These are phyloP conservation scores for Coniosporium tulheliwenetii DNA, from an alignment of 2,329 filamentous ascomycete species.

Conservation along the genomic window DNA sequence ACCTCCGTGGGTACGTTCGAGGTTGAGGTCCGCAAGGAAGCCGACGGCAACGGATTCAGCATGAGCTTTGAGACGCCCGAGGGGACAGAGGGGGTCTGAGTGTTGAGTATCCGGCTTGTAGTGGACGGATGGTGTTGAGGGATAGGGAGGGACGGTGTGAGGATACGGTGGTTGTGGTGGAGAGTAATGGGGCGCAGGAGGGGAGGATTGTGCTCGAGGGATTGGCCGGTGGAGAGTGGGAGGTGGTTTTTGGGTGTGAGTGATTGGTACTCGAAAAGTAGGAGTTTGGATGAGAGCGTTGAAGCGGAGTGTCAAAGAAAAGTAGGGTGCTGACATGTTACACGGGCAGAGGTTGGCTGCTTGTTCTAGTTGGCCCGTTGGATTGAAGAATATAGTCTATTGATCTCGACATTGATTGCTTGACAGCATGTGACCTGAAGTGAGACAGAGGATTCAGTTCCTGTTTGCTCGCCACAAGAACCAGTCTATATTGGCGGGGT, in stretches of 20 bases:
- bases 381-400: too few relatives aligned
- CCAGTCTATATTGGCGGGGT: too few relatives aligned
- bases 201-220: slow-evolving; percentile 5
- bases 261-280: neutral
- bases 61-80: slow-evolving; percentile 15
- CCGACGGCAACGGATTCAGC: slow-evolving; percentile 5
- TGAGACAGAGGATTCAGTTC: too few relatives aligned
- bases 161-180: slow-evolving; percentile 3
- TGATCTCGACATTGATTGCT: too few relatives aligned
- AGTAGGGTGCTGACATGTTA: too few relatives aligned
- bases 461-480: too few relatives aligned
- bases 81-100: slow-evolving; percentile 15
- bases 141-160: slow-evolving; percentile 2
- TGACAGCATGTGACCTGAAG: too few relatives aligned
- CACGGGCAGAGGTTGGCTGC: too few relatives aligned
- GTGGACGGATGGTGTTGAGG: slow-evolving; percentile 3
- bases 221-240: slow-evolving; percentile 4
- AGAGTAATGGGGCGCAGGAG: neutral
- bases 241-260: slow-evolving; percentile 2
- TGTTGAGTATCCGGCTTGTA: slow-evolving; percentile 6
- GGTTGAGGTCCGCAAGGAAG: slow-evolving; percentile 11
- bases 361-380: too few relatives aligned
- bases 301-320: too few relatives aligned
- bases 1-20: slow-evolving; percentile 21
- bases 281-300: too few relatives aligned